Base-by-base conservation (phyloP, 2,329 filamentous ascomycete species). In the Colletotrichum shisoi region DNA sequence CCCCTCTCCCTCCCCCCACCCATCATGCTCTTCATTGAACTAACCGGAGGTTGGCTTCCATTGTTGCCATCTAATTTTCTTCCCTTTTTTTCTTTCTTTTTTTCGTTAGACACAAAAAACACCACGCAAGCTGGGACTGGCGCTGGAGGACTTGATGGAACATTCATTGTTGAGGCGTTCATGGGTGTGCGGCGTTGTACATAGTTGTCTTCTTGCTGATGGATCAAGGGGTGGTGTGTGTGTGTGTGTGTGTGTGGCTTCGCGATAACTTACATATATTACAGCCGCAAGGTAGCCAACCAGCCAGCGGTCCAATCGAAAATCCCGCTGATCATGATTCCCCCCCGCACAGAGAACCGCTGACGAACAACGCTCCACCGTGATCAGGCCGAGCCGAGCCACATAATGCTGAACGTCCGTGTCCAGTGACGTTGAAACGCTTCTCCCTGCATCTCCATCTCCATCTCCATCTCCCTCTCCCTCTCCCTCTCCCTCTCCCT, bases 321-420 rank as follows among this genome's bases (percentile, higher is more conserved):
- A 31, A 31, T 31, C 34, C 19, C 21, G 61, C 54, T 56, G 61
- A 65, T 65, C 27, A 31, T 31, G 27, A 31, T 31, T 31, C 7
- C 27, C 27, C 67, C 67, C 67, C 67, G 67, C 67, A 67, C 67
- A 67, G 62, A 48, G 39, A n/a, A n/a, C n/a, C n/a, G 53, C 61
- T 54, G 57, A 53, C 37, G 57, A 69, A 39, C 21, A 27, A 24
- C 52, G 27, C 57, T 54, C 63, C 67, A 62, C 67, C 46, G 52
- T 68, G 56, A 64, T 51, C 27, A 31, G 27, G 27, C 27, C 27
- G 60, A 62, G 49, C 61, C 40, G 49, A 65, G 65, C 65, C 65
- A 59, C 61, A 24, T 15, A 13, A 24, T 58, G 27, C 27, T 31
- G 51, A 57, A 31, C 39, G 56, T 65, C 56, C 39, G 62, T 60